Base-by-base conservation (phyloP, 129 eudicot species). In the Heracleum sosnowskyi region DNA sequence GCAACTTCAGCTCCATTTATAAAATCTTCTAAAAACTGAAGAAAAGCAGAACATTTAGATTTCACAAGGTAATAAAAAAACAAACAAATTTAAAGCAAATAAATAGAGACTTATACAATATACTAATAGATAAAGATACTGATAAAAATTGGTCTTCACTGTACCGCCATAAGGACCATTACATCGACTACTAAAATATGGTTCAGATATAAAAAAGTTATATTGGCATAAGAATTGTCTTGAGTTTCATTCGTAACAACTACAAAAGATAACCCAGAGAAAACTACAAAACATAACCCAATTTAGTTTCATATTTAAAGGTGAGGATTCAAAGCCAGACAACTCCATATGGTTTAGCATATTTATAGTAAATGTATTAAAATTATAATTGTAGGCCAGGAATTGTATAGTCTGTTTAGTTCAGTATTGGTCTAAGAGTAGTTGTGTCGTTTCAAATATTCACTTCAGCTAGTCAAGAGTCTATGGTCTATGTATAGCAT, bases 1-100 rank as follows among this genome's bases (percentile, higher is more conserved):
- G 97, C 90, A 51, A 96, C 99, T 86, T 96, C 97, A 37, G 90
- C 90, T 82, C 99, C 99, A 64, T 96, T 96, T 41, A 96, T 92
- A 78, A 92, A 96, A 82, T 96, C 99, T 86, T 96, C 99, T 9
- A 96, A 84, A 87, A 92, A 96, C 99, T 96, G 92, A 79, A 74
- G 39, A 42, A 17, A 60, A 39, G 35, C 39, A 74, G 42, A 41
- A 45, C 11, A 42, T 2, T 15, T 18, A 44, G 69, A 9, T 53
- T 8, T 75, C 7, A 41, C 68, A 60, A 57, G 42, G 17, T 26
- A 69, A 37, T 70, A 11, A 7, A 5, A 9, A 16, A 62, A 60
- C 10, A 26, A 10, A n/a, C 17, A 24, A 12, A 68, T 7, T 17
- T 0, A 42, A 47, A 33, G 68, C 3, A 35, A 51, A 24, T 4